These are phyloP conservation scores for Trichoderma orchidacearum DNA, from an alignment of 495 filamentous ascomycete species.

Conservation along the genomic window DNA sequence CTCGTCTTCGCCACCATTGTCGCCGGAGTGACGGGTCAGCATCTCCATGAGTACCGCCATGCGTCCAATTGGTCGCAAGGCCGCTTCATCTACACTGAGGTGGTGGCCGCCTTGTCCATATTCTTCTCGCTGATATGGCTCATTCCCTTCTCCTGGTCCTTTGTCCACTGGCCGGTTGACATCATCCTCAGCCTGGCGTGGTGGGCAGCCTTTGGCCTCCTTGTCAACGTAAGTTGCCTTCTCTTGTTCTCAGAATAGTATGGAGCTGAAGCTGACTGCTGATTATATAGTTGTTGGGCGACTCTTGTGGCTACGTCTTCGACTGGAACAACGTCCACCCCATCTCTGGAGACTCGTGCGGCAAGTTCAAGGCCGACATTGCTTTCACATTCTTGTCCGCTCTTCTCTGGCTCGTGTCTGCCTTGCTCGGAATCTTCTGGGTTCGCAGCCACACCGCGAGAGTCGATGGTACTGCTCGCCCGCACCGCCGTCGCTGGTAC, in stretches of 20 bases:
- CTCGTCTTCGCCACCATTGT: conserved; percentile 33
- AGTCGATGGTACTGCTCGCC: conserved; percentile 3
- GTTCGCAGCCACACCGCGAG: conserved; percentile 23
- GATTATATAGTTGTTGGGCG: conserved; percentile 14
- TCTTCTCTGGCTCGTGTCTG: conserved; percentile 49
- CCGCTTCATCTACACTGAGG: conserved; percentile 34
- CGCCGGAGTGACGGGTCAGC: conserved; percentile 30
- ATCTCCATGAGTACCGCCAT: conserved; percentile 19
- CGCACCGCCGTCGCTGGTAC: conserved; percentile 24
- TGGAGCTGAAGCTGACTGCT: conserved; percentile 5
- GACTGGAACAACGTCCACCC: conserved; percentile 88
- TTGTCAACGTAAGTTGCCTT: conserved; percentile 35
- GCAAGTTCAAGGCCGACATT: conserved; percentile 50
- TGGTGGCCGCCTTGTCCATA: conserved; percentile 31
- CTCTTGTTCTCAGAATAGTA: not conserved
- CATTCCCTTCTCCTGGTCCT: conserved; percentile 27
- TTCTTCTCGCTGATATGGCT: conserved; percentile 34
- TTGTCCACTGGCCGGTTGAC: conserved; percentile 38
- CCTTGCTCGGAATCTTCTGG: conserved; percentile 35
- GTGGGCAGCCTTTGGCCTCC: conserved; percentile 50
- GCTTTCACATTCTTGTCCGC: conserved; percentile 58
- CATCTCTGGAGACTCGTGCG: conserved; percentile 51
- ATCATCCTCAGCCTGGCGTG: conserved; percentile 44
- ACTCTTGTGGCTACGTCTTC: conserved; percentile 56
- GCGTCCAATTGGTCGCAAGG: conserved; percentile 21